These are phyloP conservation scores for Hirschioporus abietinus DNA, from an alignment of 768 basidiomycete species.

Conservation along the genomic window DNA sequence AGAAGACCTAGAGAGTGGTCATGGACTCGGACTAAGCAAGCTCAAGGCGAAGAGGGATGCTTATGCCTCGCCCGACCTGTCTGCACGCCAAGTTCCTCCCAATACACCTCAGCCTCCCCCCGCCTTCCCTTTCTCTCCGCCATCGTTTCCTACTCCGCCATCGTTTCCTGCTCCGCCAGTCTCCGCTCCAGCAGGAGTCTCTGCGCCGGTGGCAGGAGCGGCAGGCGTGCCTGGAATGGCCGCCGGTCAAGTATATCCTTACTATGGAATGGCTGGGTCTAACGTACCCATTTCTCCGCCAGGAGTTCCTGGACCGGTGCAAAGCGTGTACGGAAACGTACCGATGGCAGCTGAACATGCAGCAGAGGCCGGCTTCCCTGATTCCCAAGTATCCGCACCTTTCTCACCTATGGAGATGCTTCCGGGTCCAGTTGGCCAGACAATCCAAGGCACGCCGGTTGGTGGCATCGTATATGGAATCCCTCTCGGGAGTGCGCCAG, in stretches of 20 bases:
- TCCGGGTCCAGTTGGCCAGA: background rate
- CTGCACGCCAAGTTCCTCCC: background rate
- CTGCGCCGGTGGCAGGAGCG: background rate
- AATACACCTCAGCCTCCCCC: background rate
- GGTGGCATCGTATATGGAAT: background rate
- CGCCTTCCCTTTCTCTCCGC: background rate
- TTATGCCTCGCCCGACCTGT: background rate
- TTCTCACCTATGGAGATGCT: background rate
- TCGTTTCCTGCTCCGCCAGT: background rate
- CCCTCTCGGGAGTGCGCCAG: background rate
- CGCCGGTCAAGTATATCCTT: background rate
- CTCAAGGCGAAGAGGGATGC: background rate
- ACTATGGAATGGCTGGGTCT: background rate
- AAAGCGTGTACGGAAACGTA: background rate
- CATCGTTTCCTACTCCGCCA: no score
- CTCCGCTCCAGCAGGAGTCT: background rate
- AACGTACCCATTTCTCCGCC: background rate
- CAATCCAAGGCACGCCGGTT: background rate
- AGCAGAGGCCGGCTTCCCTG: background rate
- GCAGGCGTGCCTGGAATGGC: background rate
- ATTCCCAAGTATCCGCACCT: background rate
- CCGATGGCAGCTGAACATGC: background rate
- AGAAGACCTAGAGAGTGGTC: background rate
- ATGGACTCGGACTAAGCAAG: background rate
- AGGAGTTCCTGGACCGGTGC: background rate